Percentiles rank a stretch among this genome's conserved stretches.
Conservation (phyloP, 2,329 filamentous ascomycete species). For the Microsporum audouinii region DNA sequence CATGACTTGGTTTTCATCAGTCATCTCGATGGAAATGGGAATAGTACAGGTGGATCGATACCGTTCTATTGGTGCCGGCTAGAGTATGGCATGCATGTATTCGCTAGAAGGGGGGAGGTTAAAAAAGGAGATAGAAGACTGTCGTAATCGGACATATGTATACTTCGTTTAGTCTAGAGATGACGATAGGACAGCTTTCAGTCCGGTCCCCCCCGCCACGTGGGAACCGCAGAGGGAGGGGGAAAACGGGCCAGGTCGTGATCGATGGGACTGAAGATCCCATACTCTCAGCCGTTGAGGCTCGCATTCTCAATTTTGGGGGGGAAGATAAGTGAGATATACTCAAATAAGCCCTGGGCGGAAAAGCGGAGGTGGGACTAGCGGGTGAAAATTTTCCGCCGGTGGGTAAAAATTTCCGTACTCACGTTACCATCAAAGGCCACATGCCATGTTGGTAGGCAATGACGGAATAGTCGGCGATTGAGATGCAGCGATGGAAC, state of each 20-base stretch:
- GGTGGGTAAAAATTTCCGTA: background rate
- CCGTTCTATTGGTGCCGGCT: background rate
- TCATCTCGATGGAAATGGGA: background rate
- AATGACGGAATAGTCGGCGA: background rate
- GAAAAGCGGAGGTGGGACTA: background rate
- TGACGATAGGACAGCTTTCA: background rate
- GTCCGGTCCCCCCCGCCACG: background rate
- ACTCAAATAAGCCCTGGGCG: too few species aligned
- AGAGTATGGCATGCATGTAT: background rate
- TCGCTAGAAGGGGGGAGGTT: background rate
- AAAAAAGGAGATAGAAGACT: background rate
- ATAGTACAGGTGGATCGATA: background rate
- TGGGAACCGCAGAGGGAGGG: background rate
- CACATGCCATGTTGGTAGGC: background rate
- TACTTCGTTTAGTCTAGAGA: background rate
- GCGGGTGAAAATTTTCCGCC: background rate
- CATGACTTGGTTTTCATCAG: background rate
- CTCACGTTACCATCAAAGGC: background rate
- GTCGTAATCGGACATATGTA: background rate
- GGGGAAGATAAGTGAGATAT: too few species aligned
- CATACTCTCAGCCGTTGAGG: background rate
- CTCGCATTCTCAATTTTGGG: background rate
- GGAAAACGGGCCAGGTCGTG: background rate
- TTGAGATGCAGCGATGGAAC: background rate
- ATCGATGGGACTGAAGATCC: background rate